Evolutionary conservation across 2,329 filamentous ascomycete genomes (phyloP).

Genomic region (Phyllosticta paracitricarpa): DNA sequence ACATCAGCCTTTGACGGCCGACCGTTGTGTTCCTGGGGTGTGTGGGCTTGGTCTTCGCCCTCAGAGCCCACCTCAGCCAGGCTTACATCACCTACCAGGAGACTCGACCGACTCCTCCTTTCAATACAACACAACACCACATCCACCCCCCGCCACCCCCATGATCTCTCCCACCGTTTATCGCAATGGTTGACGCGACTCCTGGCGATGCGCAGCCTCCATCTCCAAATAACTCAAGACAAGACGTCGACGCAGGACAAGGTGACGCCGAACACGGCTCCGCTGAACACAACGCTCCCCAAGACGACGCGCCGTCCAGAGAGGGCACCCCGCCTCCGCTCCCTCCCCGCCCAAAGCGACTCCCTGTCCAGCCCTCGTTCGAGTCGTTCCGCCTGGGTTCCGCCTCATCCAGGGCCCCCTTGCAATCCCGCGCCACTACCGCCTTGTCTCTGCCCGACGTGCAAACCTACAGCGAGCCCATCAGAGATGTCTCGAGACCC

Average conservation of each 20-base stretch:
- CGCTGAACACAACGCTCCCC: not conserved
- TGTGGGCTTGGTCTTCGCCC: no score
- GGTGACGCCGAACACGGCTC: not conserved
- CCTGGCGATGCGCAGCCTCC: not conserved
- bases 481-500: constrained; percentile 17
- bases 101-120: not conserved
- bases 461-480: constrained; percentile 55
- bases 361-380: constrained; percentile 17
- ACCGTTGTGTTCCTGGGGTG: not conserved
- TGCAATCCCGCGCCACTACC: constrained; percentile 64
- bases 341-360: constrained; percentile 37
- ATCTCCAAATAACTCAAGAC: not conserved
- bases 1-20: not conserved
- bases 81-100: no score
- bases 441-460: constrained; percentile 74
- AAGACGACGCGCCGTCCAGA: constrained; percentile 17
- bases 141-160: not conserved
- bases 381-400: constrained; percentile 31
- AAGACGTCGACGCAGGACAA: not conserved
- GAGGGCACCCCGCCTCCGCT: constrained; percentile 46
- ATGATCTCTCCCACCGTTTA: not conserved
- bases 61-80: no score
- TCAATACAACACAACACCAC: not conserved
- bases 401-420: constrained; percentile 24
- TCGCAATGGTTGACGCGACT: not conserved